phyloP scores from a whole-genome alignment of 768 basidiomycete genomes.

The Leccinum broughii region DNA sequence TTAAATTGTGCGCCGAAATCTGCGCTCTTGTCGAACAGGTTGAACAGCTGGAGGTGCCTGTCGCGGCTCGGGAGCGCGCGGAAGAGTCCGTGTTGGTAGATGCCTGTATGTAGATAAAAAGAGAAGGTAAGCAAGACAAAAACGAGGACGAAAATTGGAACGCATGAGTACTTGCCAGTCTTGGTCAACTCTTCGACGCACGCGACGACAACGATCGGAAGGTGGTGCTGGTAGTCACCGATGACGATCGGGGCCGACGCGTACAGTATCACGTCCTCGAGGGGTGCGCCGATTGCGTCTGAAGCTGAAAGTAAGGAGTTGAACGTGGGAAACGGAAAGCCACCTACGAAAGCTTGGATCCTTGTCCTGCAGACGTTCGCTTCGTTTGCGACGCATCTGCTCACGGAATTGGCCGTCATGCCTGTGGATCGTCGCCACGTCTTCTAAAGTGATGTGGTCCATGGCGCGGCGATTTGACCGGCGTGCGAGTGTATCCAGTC shows the following conservation, averaged over 20 bases:
- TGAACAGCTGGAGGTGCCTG: conserved; percentile 33
- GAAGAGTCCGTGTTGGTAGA: no score
- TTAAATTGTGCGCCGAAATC: conserved; percentile 12
- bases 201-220: conserved; percentile 41
- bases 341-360: conserved; percentile 30
- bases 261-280: conserved; percentile 35
- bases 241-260: conserved; percentile 36
- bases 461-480: conserved; percentile 24
- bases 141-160: no score
- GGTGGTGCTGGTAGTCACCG: conserved; percentile 38
- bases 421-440: conserved; percentile 19
- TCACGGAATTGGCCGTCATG: conserved; percentile 26
- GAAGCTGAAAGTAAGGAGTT: not conserved
- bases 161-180: no score
- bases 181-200: conserved; percentile 10
- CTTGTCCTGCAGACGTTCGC: conserved; percentile 19
- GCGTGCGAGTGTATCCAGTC: conserved; percentile 27
- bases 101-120: conserved; percentile 9
- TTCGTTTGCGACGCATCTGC: conserved; percentile 21
- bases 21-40: conserved; percentile 37
- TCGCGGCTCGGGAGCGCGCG: no score
- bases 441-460: conserved; percentile 30
- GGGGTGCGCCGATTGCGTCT: conserved; percentile 40
- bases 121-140: no score
- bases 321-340: not conserved